Conservation (phyloP, 1,139 yeast species). For the Suhomyces coccinellae region DNA sequence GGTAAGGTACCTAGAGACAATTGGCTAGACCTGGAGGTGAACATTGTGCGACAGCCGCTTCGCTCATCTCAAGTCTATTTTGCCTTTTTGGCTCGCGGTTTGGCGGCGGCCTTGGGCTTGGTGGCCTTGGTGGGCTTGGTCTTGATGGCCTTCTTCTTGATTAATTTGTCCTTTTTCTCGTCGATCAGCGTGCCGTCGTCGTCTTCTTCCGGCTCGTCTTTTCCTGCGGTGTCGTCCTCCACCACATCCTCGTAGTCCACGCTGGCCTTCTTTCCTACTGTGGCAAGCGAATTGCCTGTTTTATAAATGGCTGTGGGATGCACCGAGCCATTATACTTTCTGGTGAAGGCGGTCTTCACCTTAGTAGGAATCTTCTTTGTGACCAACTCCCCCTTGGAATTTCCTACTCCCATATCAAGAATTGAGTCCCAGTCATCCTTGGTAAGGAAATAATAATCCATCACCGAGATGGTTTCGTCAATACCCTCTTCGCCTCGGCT, state of each 20-base stretch:
- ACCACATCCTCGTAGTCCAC: slow-evolving; percentile 64
- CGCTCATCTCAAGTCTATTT: too few species aligned
- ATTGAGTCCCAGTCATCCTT: slow-evolving; percentile 91
- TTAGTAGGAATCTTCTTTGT: slow-evolving; percentile 69
- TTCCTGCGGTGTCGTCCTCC: slow-evolving; percentile 54
- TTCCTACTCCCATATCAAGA: slow-evolving; percentile 79
- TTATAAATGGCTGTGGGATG: slow-evolving; percentile 89
- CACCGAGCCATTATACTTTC: slow-evolving; percentile 68
- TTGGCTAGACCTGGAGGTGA: too few species aligned
- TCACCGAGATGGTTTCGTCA: slow-evolving; percentile 56
- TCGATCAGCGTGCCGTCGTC: slow-evolving; percentile 34
- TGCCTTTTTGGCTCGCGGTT: background rate
- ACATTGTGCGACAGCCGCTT: too few species aligned
- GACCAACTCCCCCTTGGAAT: slow-evolving; percentile 41
- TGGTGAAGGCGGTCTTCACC: slow-evolving; percentile 81
- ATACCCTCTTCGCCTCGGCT: slow-evolving; percentile 63
- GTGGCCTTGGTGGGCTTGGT: slow-evolving; percentile 8
- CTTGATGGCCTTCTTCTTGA: slow-evolving; percentile 29
- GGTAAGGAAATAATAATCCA: slow-evolving; percentile 85
- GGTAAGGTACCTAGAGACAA: too few species aligned
- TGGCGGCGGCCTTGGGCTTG: background rate
- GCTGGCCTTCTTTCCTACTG: slow-evolving; percentile 39
- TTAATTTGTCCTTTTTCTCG: slow-evolving; percentile 44
- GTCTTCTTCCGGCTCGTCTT: slow-evolving; percentile 33
- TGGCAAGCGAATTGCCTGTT: slow-evolving; percentile 56